Base-by-base conservation (phyloP, 2,329 filamentous ascomycete species). In the Akanthomyces dipterigenus region DNA sequence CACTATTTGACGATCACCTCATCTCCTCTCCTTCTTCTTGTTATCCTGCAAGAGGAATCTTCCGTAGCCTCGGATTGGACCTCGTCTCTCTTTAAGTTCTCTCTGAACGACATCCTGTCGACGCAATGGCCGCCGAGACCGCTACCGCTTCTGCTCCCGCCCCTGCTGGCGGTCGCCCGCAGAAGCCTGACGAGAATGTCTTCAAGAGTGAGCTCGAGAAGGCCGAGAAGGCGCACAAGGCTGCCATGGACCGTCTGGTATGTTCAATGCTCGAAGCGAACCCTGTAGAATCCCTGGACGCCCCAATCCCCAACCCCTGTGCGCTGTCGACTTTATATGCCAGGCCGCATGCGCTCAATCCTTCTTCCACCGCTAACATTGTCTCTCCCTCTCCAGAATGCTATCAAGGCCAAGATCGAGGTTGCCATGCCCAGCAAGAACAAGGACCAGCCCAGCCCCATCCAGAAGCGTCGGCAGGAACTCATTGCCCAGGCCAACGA, bases 331-430 rank as follows among this genome's bases (percentile, higher is more conserved):
- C 26, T 34, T n/a, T 2, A 45, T 22, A 28, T n/a, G n/a, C 43
- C 31, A 12, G 28, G 14, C 6, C 46, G n/a, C 34, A 14, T 56
- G 50, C 60, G 55, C 62, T 26, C 34, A 62, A 45, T 57, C 43
- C 63, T 62, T 57, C 8, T 54, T 38, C 53, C 49, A 62, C 50
- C 58, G 51, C 62, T 59, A 20, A 58, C 67, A 67, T 61, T 65
- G 63, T 34, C 61, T 54, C 28, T 56, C 43, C 58, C 49, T 38
- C 61, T 64, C n/a, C 72, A 98, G 93, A 93, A 90, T 72, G 87
- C 88, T 66, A 81, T 95, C 78, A 93, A 92, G 78, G 84, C 88
- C 73, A 96, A 97, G 80, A 86, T 98, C 72, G 92, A 97, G 62
- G 80, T 87, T 66, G 90, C 90, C 63, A 83, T 88, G 71, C 90